Evolutionary conservation across 73 alveolate species (phyloP).

Genomic region (Symbiodinium pilosum): DNA sequence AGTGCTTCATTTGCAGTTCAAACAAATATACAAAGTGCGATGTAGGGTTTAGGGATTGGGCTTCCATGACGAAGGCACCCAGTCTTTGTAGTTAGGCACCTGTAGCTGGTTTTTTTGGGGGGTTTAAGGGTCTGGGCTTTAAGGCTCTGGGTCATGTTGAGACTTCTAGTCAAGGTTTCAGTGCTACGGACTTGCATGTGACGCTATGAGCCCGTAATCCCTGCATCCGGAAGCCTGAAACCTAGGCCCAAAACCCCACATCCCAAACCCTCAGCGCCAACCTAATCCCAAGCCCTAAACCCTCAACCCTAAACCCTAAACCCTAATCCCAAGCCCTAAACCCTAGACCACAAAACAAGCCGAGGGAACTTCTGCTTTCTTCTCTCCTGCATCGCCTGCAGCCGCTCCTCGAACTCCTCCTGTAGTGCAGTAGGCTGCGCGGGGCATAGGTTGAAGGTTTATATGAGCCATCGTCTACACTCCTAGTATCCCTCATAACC

Average conservation of each 20-base stretch:
- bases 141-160: no score
- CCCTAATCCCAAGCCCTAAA: not conserved
- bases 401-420: slow-evolving; percentile 72
- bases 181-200: not conserved
- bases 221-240: not conserved
- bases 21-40: no score
- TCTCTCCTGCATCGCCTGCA: slow-evolving; percentile 26
- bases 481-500: no score
- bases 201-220: not conserved
- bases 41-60: not conserved
- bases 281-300: not conserved
- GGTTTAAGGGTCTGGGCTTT: not conserved
- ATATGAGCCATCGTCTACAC: no score
- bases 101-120: no score
- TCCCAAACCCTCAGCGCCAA: no score
- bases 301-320: not conserved
- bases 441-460: no score
- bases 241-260: not conserved
- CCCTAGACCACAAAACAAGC: not conserved
- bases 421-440: not conserved
- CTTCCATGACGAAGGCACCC: no score
- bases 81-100: no score
- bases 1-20: no score
- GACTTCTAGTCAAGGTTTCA: not conserved
- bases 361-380: slow-evolving; percentile 42